phyloP scores from a whole-genome alignment of 1,284 basidiomycete species.

The Leccinum colubrinum region DNA sequence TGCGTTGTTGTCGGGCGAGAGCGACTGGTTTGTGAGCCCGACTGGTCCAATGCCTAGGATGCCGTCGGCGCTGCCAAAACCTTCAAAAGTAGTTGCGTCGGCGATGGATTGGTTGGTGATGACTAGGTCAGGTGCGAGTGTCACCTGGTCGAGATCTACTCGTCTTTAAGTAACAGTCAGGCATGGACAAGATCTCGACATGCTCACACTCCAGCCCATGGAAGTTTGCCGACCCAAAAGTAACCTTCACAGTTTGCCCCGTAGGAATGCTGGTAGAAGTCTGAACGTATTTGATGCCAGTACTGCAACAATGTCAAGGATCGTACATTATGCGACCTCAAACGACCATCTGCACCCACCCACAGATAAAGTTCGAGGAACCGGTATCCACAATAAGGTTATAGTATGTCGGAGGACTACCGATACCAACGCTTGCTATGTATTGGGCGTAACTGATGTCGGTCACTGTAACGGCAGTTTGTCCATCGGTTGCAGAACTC shows the following conservation, averaged over 20 bases:
- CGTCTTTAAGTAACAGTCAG: neutral
- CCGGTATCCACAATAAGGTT: constrained; percentile 30
- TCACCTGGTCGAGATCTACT: constrained; percentile 14
- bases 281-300: neutral
- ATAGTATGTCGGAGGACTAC: constrained; percentile 23
- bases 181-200: neutral
- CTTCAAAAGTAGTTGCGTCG: constrained; percentile 12
- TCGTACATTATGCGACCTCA: neutral
- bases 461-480: constrained; percentile 11
- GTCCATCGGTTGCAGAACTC: neutral
- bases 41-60: constrained; percentile 27
- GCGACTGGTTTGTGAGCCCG: constrained; percentile 16
- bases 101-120: constrained; percentile 28
- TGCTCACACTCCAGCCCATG: neutral
- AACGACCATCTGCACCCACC: constrained; percentile 16
- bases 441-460: constrained; percentile 20
- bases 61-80: constrained; percentile 19
- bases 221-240: neutral
- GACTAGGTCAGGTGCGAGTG: constrained; percentile 16
- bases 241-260: neutral
- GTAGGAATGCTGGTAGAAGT: neutral
- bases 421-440: constrained; percentile 21
- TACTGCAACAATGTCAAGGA: neutral
- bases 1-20: constrained; percentile 3
- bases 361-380: constrained; percentile 32